Conservation (phyloP, 148 eudicot species). For the Camellia sinensis region DNA sequence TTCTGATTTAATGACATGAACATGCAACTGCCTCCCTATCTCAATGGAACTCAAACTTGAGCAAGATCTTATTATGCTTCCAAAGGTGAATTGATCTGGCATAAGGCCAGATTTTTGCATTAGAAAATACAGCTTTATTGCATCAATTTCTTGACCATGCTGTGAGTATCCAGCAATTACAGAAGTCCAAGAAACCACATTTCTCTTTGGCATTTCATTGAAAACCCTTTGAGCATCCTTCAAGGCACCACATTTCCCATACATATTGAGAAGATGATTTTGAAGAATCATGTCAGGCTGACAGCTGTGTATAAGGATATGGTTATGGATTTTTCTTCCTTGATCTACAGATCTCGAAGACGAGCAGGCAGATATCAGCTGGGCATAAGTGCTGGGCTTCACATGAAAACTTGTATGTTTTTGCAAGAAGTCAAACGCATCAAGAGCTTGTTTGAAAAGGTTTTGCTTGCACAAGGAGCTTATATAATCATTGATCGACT, state of each 20-base stretch:
- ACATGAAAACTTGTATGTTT: constrained; percentile 19
- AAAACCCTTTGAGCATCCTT: constrained; percentile 35
- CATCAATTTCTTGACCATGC: constrained; percentile 26
- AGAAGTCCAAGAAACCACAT: constrained; percentile 44
- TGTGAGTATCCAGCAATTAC: constrained; percentile 38
- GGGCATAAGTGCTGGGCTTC: constrained; percentile 33
- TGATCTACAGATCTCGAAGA: constrained; percentile 34
- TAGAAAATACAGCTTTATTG: constrained; percentile 24
- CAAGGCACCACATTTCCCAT: constrained; percentile 44
- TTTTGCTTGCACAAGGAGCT: constrained; percentile 39
- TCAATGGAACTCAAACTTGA: constrained; percentile 21
- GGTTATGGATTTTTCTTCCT: constrained; percentile 32
- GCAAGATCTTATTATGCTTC: constrained; percentile 37
- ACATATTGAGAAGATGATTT: constrained; percentile 42
- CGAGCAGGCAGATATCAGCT: constrained; percentile 35
- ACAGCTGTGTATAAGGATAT: constrained; percentile 15
- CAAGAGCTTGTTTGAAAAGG: constrained; percentile 30
- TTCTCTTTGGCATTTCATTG: constrained; percentile 34
- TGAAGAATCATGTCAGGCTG: constrained; percentile 31
- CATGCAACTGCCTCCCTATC: constrained; percentile 40
- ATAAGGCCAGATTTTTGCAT: constrained; percentile 28
- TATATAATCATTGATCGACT: constrained; percentile 32
- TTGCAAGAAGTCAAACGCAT: constrained; percentile 27
- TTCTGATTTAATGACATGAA: constrained; percentile 30
- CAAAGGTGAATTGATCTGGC: constrained; percentile 41